Evolutionary conservation across 306 rosid species (phyloP), one percentile per base, ranked within the genome.

Genomic region (Gleditsia sinensis): DNA sequence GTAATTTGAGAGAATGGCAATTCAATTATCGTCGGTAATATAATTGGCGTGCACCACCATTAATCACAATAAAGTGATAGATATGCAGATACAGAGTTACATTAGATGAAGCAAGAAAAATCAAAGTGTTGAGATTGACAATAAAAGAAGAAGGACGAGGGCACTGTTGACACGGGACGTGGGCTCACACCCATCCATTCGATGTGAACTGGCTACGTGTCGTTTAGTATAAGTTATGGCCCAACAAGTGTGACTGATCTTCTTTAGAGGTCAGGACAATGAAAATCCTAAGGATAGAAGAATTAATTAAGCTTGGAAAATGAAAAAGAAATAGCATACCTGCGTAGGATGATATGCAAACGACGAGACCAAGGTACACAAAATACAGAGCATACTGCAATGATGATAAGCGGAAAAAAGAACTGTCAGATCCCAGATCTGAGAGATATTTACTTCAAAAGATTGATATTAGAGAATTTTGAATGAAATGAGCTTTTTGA

Each of bases 331-430:
- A 65, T 50, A 34, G 14, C 80, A 67, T 88, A 92, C 99, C 99
- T 53, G 98, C 99, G 64, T 95, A 92, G 14, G 99, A 95, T 78
- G 99, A 86, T 24, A 88, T 21, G 83, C 99, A 95, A 33, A 95
- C 99, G 7, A 95, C 81, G 42, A 95, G 93, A 23, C 98, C 99
- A 49, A 95, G 91, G 82, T 88, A 95, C 55, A 95, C 98, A 24
- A 95, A 95, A 79, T 90, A 92, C 40, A 95, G 88, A 76, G 99
- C 92, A 80, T 95, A 95, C 99, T 95, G 98, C 82, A 76, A 85
- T 46, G 39, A 60, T n/a, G 51, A 71, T 55, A 23, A 73, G 16
- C 2, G 46, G 0, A 19, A 25, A 3, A 43, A 67, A 12, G 19
- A 34, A 12, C 0, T 5, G 43, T 62, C 48, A 84, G 83, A 86